Base-by-base conservation (phyloP, 2,329 filamentous ascomycete species). In the Davidsoniella eucalypti region DNA sequence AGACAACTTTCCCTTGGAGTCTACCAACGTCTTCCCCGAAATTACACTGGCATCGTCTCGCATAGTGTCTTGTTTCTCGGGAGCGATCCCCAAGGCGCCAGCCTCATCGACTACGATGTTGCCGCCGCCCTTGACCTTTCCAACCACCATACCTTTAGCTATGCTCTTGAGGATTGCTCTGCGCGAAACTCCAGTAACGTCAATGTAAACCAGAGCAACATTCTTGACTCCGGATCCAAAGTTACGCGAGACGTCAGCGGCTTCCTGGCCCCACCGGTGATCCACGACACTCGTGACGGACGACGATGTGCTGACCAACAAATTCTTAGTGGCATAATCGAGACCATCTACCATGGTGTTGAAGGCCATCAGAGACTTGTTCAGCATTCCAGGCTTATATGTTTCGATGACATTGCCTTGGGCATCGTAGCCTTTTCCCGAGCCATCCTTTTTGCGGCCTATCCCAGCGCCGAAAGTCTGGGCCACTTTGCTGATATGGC, bases 321-420 rank as follows among this genome's bases (percentile, higher is more conserved):
- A 69, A 55, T 78, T 84, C 49, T 82, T 82, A 1, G 87, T 84
- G 1, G 86, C 84, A 57, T 94, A 82, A 57, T 94, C 88, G 52
- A 96, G 84, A 37, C 92, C 92, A 59, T 98, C 92, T 21, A 87
- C 85, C 42, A 98, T 78, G 0, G 92, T 98, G 38, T 84, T 87
- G 64, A 96, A 96, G 0, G 92, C 92, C 69, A 98, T 96, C 69
- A 98, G 70, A 55, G 82, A 87, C 72, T 94, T 95, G 68, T 98
- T 98, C 56, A 98, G 67, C 26, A 98, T 68, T 4, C 92, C 90
- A 0, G 92, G 90, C 66, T 94, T 94, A 67, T 92, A 93, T 16
- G 63, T 64, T 1, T 73, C 69, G 5, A 76, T 61, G 3, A 73
- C 71, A 47, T 79, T 78, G 36, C 85, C 85, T 54, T 88, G 77